Base-by-base conservation (phyloP, 306 rosid genomes). In the Vigna angularis region DNA sequence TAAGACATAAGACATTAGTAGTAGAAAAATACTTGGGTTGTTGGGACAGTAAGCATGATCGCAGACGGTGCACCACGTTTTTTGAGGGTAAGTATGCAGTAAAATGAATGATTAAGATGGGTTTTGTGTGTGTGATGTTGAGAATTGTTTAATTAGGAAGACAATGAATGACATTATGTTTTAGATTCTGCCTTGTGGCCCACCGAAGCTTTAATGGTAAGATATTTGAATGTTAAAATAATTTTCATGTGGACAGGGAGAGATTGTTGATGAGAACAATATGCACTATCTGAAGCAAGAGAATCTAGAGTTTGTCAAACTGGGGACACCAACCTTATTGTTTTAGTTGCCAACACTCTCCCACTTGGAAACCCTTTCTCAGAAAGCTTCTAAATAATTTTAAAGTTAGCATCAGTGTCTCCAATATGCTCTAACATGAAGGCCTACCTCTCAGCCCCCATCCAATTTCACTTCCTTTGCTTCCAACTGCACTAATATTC, bases 321-420 rank as follows among this genome's bases (percentile, higher is more conserved):
- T 78, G 81, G 89, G 82, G 83, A 74, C 88, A 83, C 86, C 34
- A 34, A 5, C 57, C 83, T 77, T 68, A 32, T 36, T 71, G 79
- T 78, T 83, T 82, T 69, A 82, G 88, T 83, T 88, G 79, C 87
- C 84, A 76, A 84, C 67, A 85, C 61, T 79, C 87, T 86, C 83
- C 90, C 86, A 84, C 88, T 81, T 74, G 57, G 34, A 79, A 56
- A 62, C 84, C 79, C 85, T 79, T 78, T 85, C 73, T 66, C 69
- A 58, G 15, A 69, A 87, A 84, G 72, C 66, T 71, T 76, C 72
- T 66, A 26, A 63, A 45, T 75, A 81, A 71, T 84, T 73, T 80
- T 86, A 32, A 76, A 63, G 76, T 65, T 34, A 62, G 18, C 77
- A 62, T 82, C 50, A 18, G 1, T 89, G 83, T 69, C 88, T 79